phyloP scores from a whole-genome alignment of 306 rosid genomes.

The Boehmeria nivea region DNA sequence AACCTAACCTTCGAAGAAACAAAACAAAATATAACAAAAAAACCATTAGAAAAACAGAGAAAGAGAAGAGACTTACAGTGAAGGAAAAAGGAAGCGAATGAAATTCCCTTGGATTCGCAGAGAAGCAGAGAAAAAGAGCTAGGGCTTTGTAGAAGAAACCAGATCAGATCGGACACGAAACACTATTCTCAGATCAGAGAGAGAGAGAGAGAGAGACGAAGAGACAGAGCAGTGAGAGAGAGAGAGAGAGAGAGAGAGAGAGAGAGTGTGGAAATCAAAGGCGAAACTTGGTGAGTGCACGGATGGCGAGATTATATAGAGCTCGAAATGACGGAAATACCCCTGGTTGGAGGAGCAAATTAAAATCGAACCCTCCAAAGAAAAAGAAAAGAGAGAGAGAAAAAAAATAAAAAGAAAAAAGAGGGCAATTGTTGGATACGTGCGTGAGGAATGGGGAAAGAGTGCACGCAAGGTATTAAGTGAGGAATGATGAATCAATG shows the following conservation, averaged over 20 bases:
- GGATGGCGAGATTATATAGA: constrained; percentile 63
- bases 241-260: constrained; percentile 42
- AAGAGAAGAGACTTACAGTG: constrained; percentile 27
- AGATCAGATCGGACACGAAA: background rate
- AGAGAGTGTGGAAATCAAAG: constrained; percentile 44
- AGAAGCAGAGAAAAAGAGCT: background rate
- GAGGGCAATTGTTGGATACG: constrained; percentile 16
- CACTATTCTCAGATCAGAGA: background rate
- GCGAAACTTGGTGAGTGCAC: constrained; percentile 36
- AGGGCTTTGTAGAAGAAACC: background rate
- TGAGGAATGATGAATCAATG: constrained; percentile 47
- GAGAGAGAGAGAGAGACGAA: background rate
- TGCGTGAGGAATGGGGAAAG: constrained; percentile 27
- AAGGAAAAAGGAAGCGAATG: background rate
- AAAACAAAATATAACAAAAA: background rate
- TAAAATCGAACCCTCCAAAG: too few species aligned
- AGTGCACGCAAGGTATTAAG: constrained; percentile 66
- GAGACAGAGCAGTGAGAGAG: background rate
- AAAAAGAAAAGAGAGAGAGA: too few species aligned
- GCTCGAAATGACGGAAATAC: constrained; percentile 39
- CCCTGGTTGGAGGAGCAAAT: constrained; percentile 31
- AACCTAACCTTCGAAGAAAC: background rate
- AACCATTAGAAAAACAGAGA: background rate
- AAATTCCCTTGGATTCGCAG: background rate
- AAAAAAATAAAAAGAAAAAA: too few species aligned